These are phyloP conservation scores for Ceratobasidium sp. DNA, from an alignment of 1,284 basidiomycete species.

Conservation along the genomic window DNA sequence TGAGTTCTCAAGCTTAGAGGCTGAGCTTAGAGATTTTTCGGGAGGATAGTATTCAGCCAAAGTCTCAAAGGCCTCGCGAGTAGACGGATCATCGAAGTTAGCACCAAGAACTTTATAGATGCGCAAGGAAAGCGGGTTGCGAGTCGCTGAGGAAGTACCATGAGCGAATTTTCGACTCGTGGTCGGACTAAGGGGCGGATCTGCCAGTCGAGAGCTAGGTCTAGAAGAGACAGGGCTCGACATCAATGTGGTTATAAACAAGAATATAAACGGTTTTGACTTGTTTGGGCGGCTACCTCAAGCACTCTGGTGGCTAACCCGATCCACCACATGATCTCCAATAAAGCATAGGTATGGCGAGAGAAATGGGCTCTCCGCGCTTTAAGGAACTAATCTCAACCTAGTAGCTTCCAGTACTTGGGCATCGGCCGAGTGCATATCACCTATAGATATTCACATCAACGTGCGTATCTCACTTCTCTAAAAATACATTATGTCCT, in stretches of 20 bases:
- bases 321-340: constrained; percentile 58
- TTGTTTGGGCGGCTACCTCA: neutral
- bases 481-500: too few species aligned
- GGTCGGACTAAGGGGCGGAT: constrained; percentile 5
- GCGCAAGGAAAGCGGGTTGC: constrained; percentile 77
- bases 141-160: constrained; percentile 41
- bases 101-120: constrained; percentile 88
- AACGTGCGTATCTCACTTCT: neutral
- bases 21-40: neutral
- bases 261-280: neutral
- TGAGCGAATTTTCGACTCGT: constrained; percentile 6
- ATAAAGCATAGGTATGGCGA: constrained; percentile 77
- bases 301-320: neutral
- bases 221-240: constrained; percentile 28
- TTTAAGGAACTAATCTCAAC: too few species aligned
- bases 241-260: constrained; percentile 20
- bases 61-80: constrained; percentile 82
- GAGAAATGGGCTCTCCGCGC: too few species aligned
- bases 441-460: neutral
- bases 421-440: constrained; percentile 66
- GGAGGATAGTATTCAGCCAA: constrained; percentile 76
- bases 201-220: constrained; percentile 17
- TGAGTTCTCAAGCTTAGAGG: neutral
- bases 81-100: constrained; percentile 83
- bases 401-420: too few species aligned